Percentiles rank a stretch among this genome's conserved stretches.
phyloP scores from a whole-genome alignment of 2,329 filamentous ascomycete species.

The Trichoderma pleuroti region DNA sequence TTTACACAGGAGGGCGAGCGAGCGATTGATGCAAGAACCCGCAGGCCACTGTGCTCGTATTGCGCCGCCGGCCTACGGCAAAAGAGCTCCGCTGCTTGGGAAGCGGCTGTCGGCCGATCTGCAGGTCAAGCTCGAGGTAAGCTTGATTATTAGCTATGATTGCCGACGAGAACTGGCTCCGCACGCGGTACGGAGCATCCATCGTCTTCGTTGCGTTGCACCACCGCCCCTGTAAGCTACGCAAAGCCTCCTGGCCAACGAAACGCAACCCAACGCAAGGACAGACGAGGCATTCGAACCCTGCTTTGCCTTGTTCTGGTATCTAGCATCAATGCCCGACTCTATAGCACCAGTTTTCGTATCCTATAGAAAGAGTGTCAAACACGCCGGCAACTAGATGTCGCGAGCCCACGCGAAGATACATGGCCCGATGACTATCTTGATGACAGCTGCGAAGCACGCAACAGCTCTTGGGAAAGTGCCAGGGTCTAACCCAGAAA shows the following conservation, averaged over 20 bases:
- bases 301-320: background rate
- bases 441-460: background rate
- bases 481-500: background rate
- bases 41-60: background rate
- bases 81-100: background rate
- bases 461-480: background rate
- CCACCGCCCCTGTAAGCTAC: background rate
- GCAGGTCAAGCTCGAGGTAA: background rate
- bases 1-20: background rate
- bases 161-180: background rate
- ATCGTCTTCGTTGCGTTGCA: background rate
- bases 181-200: background rate
- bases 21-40: background rate
- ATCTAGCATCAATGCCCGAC: background rate
- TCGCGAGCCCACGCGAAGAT: background rate
- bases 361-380: background rate
- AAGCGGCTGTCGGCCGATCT: background rate
- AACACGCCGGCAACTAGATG: too few species aligned
- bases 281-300: background rate
- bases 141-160: constrained; percentile 13
- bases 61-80: background rate
- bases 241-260: background rate
- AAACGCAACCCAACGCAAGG: background rate
- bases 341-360: background rate
- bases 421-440: too few species aligned